These are phyloP conservation scores for Craterostigma plantagineum DNA, from an alignment of 257 asterid genomes.

Conservation along the genomic window DNA sequence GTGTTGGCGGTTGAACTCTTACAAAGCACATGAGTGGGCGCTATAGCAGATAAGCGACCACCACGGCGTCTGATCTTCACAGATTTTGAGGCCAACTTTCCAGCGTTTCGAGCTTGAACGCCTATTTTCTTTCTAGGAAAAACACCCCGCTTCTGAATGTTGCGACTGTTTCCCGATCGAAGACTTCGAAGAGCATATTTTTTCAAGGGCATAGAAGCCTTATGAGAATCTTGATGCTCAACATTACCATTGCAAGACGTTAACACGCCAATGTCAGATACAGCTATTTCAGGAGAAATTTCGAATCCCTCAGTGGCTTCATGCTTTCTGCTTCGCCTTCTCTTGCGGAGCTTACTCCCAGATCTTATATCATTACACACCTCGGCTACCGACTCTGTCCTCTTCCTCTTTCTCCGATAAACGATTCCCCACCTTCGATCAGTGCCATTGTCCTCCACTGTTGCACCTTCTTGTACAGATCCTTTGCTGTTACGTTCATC, in stretches of 20 bases:
- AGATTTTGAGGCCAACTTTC: conserved; percentile 18
- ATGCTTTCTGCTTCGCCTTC: neutral
- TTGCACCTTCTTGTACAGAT: neutral
- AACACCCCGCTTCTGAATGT: conserved; percentile 47
- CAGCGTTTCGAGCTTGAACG: conserved; percentile 22
- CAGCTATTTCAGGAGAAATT: conserved; percentile 5
- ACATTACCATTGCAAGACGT: conserved; percentile 10
- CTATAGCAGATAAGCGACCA: conserved; percentile 11
- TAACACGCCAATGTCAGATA: conserved; percentile 1
- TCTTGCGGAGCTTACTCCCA: neutral
- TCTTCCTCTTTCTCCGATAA: conserved; percentile 4
- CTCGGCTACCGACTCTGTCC: neutral
- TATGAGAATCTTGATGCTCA: conserved; percentile 11
- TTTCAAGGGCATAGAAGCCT: conserved; percentile 15
- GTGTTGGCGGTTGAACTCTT: conserved; percentile 10
- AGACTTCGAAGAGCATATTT: conserved; percentile 25
- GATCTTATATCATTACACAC: neutral
- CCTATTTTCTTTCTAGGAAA: conserved; percentile 36
- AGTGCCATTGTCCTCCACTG: neutral
- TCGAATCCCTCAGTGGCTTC: neutral
- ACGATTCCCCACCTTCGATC: neutral
- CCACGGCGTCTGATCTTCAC: conserved; percentile 22
- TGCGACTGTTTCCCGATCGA: conserved; percentile 30
- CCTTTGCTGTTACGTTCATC: neutral
- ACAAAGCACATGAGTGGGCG: conserved; percentile 18